Percentiles rank a stretch among this genome's conserved stretches.
phyloP scores from a whole-genome alignment of 2,329 filamentous ascomycete genomes.

The Cladosporium phlei region DNA sequence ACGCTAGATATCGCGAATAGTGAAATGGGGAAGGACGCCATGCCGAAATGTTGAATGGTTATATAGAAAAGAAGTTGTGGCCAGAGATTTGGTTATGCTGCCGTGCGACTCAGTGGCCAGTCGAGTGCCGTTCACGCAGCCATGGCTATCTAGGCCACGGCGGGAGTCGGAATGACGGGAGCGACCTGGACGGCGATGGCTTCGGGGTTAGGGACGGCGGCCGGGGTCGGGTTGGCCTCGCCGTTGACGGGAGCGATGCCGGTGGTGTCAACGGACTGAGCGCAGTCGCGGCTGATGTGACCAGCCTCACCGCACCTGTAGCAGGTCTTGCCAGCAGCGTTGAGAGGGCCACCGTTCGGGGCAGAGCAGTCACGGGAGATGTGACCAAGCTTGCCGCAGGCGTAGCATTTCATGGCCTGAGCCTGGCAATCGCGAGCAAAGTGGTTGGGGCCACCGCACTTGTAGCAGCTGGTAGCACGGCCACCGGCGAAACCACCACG shows the following conservation, averaged over 20 bases:
- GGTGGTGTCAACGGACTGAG: conserved; percentile 59
- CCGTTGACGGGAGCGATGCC: conserved; percentile 30
- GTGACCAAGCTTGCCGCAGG: conserved; percentile 90
- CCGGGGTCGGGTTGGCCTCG: conserved; percentile 28
- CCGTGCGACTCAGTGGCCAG: conserved; percentile 12
- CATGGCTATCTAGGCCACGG: conserved; percentile 12
- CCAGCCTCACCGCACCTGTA: conserved; percentile 95
- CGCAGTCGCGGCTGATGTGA: conserved; percentile 94
- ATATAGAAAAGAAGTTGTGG: conserved; percentile 14
- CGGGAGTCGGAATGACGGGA: conserved; percentile 10
- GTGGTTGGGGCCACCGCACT: conserved; percentile 84
- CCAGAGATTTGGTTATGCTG: conserved; percentile 19
- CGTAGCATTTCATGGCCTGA: conserved; percentile 97
- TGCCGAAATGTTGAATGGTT: conserved; percentile 15
- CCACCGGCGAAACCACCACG: conserved; percentile 66
- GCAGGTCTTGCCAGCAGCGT: conserved; percentile 96
- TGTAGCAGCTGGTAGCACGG: conserved; percentile 65
- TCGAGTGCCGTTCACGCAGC: conserved; percentile 3
- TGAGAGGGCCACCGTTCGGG: conserved; percentile 90
- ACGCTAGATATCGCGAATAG: conserved; percentile 11
- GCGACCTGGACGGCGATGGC: conserved; percentile 12
- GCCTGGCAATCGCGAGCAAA: conserved; percentile 98
- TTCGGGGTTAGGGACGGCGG: conserved; percentile 27
- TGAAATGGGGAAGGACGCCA: conserved; percentile 13
- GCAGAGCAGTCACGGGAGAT: conserved; percentile 94